A percentile compares a stretch with the other conserved stretches of the same genome.
These are phyloP conservation scores for Colletotrichum lupini DNA, from an alignment of 2,329 filamentous ascomycete species.

Conservation along the genomic window DNA sequence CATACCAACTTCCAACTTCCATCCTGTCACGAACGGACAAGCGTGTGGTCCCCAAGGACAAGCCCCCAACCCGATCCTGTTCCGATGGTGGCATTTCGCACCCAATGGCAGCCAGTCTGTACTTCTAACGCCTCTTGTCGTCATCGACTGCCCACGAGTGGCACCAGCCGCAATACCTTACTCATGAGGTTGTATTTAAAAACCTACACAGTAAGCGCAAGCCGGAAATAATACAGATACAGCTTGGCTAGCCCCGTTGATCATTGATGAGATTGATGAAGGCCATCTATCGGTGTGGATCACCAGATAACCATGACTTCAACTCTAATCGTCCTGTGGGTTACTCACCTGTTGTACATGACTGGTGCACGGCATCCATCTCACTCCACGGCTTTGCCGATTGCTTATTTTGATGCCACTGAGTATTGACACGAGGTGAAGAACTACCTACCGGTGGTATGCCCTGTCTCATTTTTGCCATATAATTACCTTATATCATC, in stretches of 20 bases:
- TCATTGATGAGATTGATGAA: not conserved
- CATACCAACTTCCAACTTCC: too few species aligned
- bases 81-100: slow-evolving; percentile 1
- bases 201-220: not conserved
- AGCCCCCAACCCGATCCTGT: not conserved
- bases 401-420: not conserved
- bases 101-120: slow-evolving; percentile 14
- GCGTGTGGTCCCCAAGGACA: too few species aligned
- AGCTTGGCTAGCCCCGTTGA: not conserved
- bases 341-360: not conserved
- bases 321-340: slow-evolving; percentile 16
- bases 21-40: too few species aligned
- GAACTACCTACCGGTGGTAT: not conserved
- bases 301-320: slow-evolving; percentile 31
- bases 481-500: not conserved
- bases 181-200: too few species aligned
- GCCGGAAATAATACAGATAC: not conserved
- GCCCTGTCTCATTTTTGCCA: not conserved
- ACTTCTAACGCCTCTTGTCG: not conserved
- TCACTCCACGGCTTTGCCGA: not conserved
- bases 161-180: not conserved
- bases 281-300: not conserved
- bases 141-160: not conserved
- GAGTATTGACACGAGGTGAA: not conserved
- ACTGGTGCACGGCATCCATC: not conserved